Percentiles rank a stretch among this genome's conserved stretches.
These are phyloP conservation scores for Galerina marginata DNA, from an alignment of 768 basidiomycete species.

Conservation along the genomic window DNA sequence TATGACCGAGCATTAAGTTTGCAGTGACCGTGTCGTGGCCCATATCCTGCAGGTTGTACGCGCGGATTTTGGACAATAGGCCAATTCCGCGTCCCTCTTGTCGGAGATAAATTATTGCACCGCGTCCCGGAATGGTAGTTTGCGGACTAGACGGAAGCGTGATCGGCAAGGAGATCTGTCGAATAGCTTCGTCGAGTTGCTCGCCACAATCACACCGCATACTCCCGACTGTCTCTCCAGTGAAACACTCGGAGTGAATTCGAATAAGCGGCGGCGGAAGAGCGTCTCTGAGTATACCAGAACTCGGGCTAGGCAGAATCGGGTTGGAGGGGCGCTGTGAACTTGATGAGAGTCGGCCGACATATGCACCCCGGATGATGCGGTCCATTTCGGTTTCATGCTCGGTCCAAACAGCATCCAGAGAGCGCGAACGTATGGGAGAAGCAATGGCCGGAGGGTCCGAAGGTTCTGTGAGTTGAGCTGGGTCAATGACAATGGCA, in stretches of 20 bases:
- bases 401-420: conserved; percentile 85
- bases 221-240: conserved; percentile 96
- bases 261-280: conserved; percentile 85
- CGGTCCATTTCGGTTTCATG: conserved; percentile 93
- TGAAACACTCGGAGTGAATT: conserved; percentile 98
- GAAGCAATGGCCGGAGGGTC: conserved; percentile 44
- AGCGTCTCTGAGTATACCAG: conserved; percentile 25
- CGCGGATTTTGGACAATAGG: conserved; percentile 91
- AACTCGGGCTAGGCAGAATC: conserved; percentile 23
- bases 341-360: conserved; percentile 75
- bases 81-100: conserved; percentile 99
- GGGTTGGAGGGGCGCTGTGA: conserved; percentile 52
- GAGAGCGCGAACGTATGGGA: conserved; percentile 77
- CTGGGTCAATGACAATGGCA: conserved; percentile 91
- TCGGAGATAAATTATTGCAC: conserved; percentile 92
- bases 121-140: conserved; percentile 75
- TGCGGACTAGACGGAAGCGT: conserved; percentile 43
- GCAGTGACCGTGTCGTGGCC: conserved; percentile 99
- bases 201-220: conserved; percentile 99
- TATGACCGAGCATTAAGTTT: conserved; percentile 93
- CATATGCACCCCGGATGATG: conserved; percentile 91
- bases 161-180: conserved; percentile 80
- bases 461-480: conserved; percentile 67
- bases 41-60: conserved; percentile 97
- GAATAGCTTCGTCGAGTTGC: conserved; percentile 96